These are phyloP conservation scores for Cryptococcus sp. DNA, from an alignment of 1,284 basidiomycete genomes.

Conservation along the genomic window DNA sequence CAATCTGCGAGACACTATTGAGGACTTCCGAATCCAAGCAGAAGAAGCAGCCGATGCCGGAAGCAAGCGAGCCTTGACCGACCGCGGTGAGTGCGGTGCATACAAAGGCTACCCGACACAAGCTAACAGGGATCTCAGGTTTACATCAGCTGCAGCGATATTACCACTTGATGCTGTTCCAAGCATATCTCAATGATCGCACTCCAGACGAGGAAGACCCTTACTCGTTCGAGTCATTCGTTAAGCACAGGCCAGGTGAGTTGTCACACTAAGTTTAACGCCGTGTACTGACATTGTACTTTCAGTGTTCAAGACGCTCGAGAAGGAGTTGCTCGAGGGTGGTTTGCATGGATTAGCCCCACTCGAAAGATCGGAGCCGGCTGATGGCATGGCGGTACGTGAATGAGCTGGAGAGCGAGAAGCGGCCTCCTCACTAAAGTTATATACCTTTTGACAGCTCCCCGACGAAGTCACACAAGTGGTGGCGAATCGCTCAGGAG, in stretches of 20 bases:
- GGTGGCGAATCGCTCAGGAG: constrained; percentile 81
- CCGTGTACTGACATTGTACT: neutral
- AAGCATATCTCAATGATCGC: constrained; percentile 86
- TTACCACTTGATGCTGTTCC: constrained; percentile 90
- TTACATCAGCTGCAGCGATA: constrained; percentile 81
- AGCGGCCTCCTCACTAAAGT: neutral
- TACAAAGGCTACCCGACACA: constrained; percentile 4
- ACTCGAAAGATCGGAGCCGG: constrained; percentile 71
- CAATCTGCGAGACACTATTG: constrained; percentile 85
- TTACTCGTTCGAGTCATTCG: constrained; percentile 76
- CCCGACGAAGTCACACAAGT: constrained; percentile 85
- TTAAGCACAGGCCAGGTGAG: constrained; percentile 76
- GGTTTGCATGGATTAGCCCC: constrained; percentile 81
- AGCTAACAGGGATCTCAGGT: constrained; percentile 53
- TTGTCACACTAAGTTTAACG: neutral
- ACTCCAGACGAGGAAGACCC: constrained; percentile 76
- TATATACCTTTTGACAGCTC: constrained; percentile 25
- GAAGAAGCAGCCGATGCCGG: constrained; percentile 75
- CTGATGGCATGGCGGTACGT: constrained; percentile 71
- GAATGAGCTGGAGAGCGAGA: neutral
- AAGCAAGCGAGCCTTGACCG: constrained; percentile 65
- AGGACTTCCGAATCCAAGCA: constrained; percentile 66
- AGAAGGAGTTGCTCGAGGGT: constrained; percentile 83
- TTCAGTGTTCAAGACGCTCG: constrained; percentile 89
- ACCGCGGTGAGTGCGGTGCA: constrained; percentile 61